phyloP scores from a whole-genome alignment of 805 yeast species.

The Crinitomyces ghanaensis region DNA sequence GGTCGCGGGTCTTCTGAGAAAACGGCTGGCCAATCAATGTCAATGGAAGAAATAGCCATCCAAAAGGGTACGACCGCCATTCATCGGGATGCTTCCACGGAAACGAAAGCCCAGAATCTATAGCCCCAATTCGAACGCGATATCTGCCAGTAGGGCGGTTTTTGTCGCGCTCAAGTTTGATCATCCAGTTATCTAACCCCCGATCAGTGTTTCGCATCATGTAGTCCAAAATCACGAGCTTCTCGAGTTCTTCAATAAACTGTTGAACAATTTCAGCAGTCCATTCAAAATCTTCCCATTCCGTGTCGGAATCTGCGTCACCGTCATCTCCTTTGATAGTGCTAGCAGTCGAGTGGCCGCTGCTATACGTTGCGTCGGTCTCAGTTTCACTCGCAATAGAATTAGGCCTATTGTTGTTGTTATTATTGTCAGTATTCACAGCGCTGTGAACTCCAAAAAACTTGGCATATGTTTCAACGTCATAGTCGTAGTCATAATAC shows the following conservation, averaged over 20 bases:
- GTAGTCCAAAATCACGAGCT: conserved; percentile 58
- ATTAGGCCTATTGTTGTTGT: too few species aligned
- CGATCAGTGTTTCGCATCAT: conserved; percentile 67
- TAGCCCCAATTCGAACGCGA: conserved; percentile 50
- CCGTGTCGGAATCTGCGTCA: conserved; percentile 2
- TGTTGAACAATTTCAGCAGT: conserved; percentile 36
- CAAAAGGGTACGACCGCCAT: conserved; percentile 70
- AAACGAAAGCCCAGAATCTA: conserved; percentile 62
- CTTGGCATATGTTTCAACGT: too few species aligned
- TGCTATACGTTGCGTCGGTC: too few species aligned
- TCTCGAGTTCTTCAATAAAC: conserved; percentile 53
- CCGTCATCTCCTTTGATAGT: too few species aligned
- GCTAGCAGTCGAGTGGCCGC: too few species aligned
- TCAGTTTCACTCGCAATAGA: too few species aligned
- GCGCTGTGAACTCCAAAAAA: too few species aligned
- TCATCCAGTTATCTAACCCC: conserved; percentile 72
- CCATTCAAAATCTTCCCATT: conserved; percentile 45
- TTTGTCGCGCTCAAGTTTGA: conserved; percentile 30
- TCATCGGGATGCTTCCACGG: conserved; percentile 81
- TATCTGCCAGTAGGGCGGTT: too few species aligned
- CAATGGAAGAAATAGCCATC: conserved; percentile 62
- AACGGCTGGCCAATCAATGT: conserved; percentile 59
- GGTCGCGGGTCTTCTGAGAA: conserved; percentile 40
- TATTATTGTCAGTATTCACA: too few species aligned
- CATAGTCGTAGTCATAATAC: too few species aligned